phyloP scores from a whole-genome alignment of 345 rosid genomes.

The Psidium friedrichsthalianum region DNA sequence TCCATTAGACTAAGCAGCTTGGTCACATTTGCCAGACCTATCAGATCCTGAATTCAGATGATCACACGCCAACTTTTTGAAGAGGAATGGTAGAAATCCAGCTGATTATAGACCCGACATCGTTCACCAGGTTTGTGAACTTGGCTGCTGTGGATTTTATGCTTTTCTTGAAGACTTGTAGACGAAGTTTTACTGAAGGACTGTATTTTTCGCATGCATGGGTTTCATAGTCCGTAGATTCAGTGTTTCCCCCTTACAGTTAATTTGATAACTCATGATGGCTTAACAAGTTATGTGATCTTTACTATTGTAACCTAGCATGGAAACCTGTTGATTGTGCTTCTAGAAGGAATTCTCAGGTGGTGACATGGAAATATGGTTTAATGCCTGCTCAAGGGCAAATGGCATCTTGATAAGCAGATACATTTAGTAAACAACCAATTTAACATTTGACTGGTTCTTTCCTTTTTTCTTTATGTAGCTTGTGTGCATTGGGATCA shows the following conservation, averaged over 20 bases:
- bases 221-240: background rate
- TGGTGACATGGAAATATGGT: background rate
- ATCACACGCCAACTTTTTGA: constrained; percentile 80
- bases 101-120: constrained; percentile 86
- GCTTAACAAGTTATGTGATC: background rate
- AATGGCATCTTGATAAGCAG: background rate
- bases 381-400: background rate
- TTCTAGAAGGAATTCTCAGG: background rate
- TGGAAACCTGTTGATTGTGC: background rate
- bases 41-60: constrained; percentile 83
- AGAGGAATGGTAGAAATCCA: constrained; percentile 59
- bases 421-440: background rate
- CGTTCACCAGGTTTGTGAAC: constrained; percentile 50
- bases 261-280: background rate
- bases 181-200: background rate
- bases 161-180: background rate
- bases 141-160: background rate
- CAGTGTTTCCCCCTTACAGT: background rate
- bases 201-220: background rate
- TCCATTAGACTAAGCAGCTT: background rate
- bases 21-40: constrained; percentile 39
- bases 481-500: background rate
- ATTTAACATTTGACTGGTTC: background rate
- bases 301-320: background rate
- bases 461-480: background rate